phyloP scores from a whole-genome alignment of 768 basidiomycete genomes.

The Phanerochaete carnosa region DNA sequence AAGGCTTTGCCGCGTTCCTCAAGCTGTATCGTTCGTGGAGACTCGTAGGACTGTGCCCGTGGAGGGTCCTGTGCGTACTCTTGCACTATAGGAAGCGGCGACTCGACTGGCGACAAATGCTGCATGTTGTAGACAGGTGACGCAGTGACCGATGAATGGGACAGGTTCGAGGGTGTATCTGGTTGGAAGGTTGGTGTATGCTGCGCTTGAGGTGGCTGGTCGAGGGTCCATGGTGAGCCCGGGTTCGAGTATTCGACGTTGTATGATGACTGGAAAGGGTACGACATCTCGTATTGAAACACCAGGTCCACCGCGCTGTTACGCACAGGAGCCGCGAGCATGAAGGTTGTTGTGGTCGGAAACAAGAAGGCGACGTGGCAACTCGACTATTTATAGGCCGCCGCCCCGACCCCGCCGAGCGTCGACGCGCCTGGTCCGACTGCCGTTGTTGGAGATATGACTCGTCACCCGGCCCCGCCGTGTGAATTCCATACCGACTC shows the following conservation, averaged over 20 bases:
- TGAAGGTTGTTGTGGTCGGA: slow-evolving; percentile 1
- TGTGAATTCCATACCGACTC: not conserved
- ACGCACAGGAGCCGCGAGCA: not conserved
- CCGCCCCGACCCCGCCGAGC: slow-evolving; percentile 6
- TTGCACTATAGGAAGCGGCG: not conserved
- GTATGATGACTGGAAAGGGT: slow-evolving; percentile 5
- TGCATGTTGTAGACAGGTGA: not conserved
- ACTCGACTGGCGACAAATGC: not conserved
- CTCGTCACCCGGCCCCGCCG: slow-evolving; percentile 1
- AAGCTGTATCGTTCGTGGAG: slow-evolving; percentile 8
- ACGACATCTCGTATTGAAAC: not conserved
- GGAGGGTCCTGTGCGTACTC: not conserved
- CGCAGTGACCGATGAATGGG: not conserved
- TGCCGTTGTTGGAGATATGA: not conserved
- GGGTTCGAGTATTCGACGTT: not conserved
- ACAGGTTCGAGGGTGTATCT: not conserved
- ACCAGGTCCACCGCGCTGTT: not conserved
- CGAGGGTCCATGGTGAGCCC: slow-evolving; percentile 1
- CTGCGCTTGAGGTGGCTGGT: not conserved
- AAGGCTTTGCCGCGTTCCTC: slow-evolving; percentile 1
- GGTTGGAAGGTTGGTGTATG: not conserved
- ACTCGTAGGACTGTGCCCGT: not conserved
- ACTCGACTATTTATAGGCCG: not conserved
- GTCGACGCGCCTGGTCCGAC: slow-evolving; percentile 3
- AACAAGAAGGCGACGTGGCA: not conserved